phyloP scores from a whole-genome alignment of 2,329 filamentous ascomycete species.

The Metarhizium anisopliae region DNA sequence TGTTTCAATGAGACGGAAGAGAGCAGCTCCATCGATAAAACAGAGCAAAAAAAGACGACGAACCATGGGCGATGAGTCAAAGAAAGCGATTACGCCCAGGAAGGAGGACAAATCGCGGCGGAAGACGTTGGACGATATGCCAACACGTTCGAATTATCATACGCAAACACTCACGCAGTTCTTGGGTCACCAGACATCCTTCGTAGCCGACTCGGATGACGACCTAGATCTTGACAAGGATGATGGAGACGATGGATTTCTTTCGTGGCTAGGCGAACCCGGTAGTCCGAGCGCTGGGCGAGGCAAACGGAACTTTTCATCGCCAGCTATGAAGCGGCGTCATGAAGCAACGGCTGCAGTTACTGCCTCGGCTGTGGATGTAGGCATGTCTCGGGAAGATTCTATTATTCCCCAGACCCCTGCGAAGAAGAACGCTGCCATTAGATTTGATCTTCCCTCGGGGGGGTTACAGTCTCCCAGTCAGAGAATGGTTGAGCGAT shows the following conservation, averaged over 20 bases:
- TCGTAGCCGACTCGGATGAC: constrained; percentile 31
- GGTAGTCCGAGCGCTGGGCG: constrained; percentile 18
- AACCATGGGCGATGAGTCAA: constrained; percentile 17
- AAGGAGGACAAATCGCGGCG: constrained; percentile 15
- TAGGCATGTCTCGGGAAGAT: constrained; percentile 16
- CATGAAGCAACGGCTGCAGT: not conserved
- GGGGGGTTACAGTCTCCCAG: constrained; percentile 28
- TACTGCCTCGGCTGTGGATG: not conserved
- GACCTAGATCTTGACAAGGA: constrained; percentile 17
- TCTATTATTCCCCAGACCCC: constrained; percentile 36
- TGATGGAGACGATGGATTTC: constrained; percentile 18
- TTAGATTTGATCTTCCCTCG: constrained; percentile 34
- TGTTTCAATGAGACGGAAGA: constrained; percentile 16
- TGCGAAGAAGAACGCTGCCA: constrained; percentile 13
- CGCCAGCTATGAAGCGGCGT: not conserved
- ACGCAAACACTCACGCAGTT: constrained; percentile 35
- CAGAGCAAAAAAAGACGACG: constrained; percentile 16
- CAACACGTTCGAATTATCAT: constrained; percentile 23
- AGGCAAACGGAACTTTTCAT: constrained; percentile 1
- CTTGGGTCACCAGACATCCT: constrained; percentile 15
- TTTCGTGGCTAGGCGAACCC: constrained; percentile 22
- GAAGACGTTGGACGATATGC: constrained; percentile 22
- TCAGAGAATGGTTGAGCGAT: constrained; percentile 30
- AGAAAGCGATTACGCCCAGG: constrained; percentile 8
- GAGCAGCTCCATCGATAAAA: not conserved